Conservation (phyloP, 306 rosid genomes). For the Prunus fruticosa region DNA sequence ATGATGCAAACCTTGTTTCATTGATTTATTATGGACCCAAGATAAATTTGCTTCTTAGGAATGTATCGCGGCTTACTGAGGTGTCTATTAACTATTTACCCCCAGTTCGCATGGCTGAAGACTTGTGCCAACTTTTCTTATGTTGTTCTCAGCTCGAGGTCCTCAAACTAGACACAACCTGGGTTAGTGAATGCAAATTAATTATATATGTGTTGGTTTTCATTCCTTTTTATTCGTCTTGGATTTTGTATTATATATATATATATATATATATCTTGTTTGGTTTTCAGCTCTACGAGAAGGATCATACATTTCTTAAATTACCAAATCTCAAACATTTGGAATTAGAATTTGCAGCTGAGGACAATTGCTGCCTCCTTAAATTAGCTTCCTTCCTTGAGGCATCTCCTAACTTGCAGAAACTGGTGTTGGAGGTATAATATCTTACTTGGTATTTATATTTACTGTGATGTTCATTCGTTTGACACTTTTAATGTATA, state of each 20-base stretch:
- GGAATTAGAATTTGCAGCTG: neutral
- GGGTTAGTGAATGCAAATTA: neutral
- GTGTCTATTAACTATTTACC: neutral
- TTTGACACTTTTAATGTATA: too few relatives aligned
- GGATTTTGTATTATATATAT: too few relatives aligned
- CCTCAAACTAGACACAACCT: neutral
- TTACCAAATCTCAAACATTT: neutral
- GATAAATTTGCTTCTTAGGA: neutral
- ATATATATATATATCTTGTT: too few relatives aligned
- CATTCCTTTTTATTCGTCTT: neutral
- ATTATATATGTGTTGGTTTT: neutral
- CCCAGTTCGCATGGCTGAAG: neutral
- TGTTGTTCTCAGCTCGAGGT: neutral
- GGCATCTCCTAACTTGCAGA: neutral
- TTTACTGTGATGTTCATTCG: too few relatives aligned
- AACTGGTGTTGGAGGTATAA: neutral
- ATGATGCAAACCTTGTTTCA: slow-evolving; percentile 3
- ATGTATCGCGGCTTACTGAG: neutral
- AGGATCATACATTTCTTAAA: neutral
- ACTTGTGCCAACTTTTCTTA: neutral
- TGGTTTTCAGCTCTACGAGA: neutral
- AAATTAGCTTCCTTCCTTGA: neutral
- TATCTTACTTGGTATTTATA: neutral
- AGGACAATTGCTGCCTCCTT: neutral
- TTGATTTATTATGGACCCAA: neutral